Evolutionary conservation across 2,329 filamentous ascomycete genomes (phyloP).

Genomic region (Clonostachys byssicola): DNA sequence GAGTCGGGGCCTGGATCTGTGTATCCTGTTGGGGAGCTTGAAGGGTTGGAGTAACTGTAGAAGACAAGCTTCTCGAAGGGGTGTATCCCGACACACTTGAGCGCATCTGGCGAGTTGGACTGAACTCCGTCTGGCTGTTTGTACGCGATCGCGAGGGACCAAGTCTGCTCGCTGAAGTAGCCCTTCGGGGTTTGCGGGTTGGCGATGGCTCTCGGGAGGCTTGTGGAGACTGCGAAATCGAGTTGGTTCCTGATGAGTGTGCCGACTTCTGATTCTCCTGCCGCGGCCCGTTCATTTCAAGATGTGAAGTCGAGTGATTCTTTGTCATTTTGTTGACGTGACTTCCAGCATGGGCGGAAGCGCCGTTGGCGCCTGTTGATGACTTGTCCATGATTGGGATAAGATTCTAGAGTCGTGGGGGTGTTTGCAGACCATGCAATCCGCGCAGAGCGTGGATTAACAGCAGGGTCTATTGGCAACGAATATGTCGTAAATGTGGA

Average conservation of each 20-base stretch:
- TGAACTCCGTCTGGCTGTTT: conserved; percentile 60
- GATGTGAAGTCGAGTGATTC: conserved; percentile 4
- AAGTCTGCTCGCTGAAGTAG: conserved; percentile 25
- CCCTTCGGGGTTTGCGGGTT: conserved; percentile 28
- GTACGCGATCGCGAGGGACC: conserved; percentile 54
- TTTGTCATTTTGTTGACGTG: conserved; percentile 7
- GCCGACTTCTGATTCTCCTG: conserved; percentile 20
- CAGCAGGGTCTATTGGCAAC: conserved; percentile 16
- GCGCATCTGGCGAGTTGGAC: conserved; percentile 50
- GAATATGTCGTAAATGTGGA: conserved; percentile 15
- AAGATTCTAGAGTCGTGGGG: conserved; percentile 14
- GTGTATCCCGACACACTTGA: conserved; percentile 55
- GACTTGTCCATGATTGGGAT: conserved; percentile 26
- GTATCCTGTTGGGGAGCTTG: conserved; percentile 58
- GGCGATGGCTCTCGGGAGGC: conserved; percentile 44
- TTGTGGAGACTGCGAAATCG: conserved; percentile 26
- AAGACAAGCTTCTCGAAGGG: conserved; percentile 63
- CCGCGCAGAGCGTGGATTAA: conserved; percentile 20
- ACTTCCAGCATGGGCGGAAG: conserved; percentile 5
- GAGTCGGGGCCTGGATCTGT: conserved; percentile 54
- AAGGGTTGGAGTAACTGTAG: conserved; percentile 63
- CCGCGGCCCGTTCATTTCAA: conserved; percentile 2
- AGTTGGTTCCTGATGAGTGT: conserved; percentile 29
- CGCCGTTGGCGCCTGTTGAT: conserved; percentile 17
- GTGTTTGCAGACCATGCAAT: conserved; percentile 22